Percentiles rank a stretch among this genome's conserved stretches.
phyloP scores from a whole-genome alignment of 805 yeast genomes.

The Alloascoidea hylecoeti region DNA sequence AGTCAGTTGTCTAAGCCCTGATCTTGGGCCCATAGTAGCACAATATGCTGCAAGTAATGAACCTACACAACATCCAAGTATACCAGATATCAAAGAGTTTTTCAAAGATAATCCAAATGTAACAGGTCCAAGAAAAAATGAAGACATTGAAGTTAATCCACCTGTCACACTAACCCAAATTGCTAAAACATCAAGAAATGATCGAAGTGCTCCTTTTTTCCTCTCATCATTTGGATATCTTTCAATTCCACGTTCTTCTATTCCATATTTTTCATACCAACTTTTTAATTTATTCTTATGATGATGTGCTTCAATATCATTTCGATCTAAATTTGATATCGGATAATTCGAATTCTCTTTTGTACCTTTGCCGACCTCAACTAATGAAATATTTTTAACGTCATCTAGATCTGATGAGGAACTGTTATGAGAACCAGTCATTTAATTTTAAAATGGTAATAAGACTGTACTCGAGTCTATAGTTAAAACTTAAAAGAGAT shows the following conservation, averaged over 20 bases:
- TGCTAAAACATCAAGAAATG: constrained; percentile 32
- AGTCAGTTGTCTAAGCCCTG: constrained; percentile 75
- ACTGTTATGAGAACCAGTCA: too few species aligned
- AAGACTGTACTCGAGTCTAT: too few species aligned
- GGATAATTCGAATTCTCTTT: too few species aligned
- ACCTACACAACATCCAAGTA: constrained; percentile 43
- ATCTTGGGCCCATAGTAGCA: constrained; percentile 70
- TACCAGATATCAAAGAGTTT: constrained; percentile 40
- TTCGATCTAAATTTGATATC: too few species aligned
- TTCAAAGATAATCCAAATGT: constrained; percentile 47
- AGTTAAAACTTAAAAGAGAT: too few species aligned
- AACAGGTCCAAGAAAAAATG: constrained; percentile 53
- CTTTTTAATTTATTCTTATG: not conserved
- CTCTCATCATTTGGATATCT: constrained; percentile 49
- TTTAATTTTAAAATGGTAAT: too few species aligned
- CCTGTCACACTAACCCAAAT: constrained; percentile 70
- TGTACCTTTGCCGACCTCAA: too few species aligned
- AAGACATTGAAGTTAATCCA: constrained; percentile 65
- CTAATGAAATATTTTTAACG: too few species aligned
- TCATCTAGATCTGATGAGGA: too few species aligned
- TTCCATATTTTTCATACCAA: constrained; percentile 21
- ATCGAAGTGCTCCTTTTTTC: constrained; percentile 19
- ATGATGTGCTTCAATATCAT: too few species aligned
- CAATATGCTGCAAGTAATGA: constrained; percentile 63
- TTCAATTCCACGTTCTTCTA: constrained; percentile 61